phyloP scores from a whole-genome alignment of 2,329 filamentous ascomycete genomes.

The Phyllosticta citriasiana region DNA sequence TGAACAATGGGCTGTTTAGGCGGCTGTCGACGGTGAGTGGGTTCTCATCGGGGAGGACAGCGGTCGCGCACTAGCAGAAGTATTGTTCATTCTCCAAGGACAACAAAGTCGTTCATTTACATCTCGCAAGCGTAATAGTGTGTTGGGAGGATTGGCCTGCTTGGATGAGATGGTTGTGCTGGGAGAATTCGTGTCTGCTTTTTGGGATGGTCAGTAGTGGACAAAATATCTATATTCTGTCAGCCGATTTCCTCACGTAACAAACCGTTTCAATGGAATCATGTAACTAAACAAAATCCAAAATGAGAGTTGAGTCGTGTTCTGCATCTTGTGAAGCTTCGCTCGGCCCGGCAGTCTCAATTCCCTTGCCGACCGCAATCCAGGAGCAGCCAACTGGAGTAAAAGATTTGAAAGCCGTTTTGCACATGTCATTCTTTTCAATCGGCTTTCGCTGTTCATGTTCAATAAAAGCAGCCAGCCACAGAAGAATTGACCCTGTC shows the following conservation, averaged over 20 bases:
- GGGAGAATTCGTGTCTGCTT: neutral
- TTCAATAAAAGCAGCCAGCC: too few relatives aligned
- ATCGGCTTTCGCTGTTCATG: too few relatives aligned
- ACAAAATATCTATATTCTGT: neutral
- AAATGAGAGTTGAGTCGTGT: too few relatives aligned
- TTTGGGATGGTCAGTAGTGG: neutral
- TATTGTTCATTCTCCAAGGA: neutral
- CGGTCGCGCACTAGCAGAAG: neutral
- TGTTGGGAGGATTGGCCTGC: neutral
- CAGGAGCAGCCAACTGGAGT: too few relatives aligned
- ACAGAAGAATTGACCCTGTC: too few relatives aligned
- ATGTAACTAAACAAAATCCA: neutral
- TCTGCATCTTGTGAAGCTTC: too few relatives aligned
- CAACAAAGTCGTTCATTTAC: neutral
- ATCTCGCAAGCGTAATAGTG: neutral
- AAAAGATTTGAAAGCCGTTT: too few relatives aligned
- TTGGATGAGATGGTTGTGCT: neutral
- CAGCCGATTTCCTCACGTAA: neutral
- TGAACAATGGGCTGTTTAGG: slow-evolving; percentile 6
- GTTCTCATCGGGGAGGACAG: neutral
- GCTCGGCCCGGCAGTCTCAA: too few relatives aligned
- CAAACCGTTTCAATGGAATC: neutral
- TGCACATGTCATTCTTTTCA: too few relatives aligned
- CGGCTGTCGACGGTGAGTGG: neutral
- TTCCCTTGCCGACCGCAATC: too few relatives aligned